Conservation (phyloP, 139 green algal genomes). For the Coelastrella sp. region DNA sequence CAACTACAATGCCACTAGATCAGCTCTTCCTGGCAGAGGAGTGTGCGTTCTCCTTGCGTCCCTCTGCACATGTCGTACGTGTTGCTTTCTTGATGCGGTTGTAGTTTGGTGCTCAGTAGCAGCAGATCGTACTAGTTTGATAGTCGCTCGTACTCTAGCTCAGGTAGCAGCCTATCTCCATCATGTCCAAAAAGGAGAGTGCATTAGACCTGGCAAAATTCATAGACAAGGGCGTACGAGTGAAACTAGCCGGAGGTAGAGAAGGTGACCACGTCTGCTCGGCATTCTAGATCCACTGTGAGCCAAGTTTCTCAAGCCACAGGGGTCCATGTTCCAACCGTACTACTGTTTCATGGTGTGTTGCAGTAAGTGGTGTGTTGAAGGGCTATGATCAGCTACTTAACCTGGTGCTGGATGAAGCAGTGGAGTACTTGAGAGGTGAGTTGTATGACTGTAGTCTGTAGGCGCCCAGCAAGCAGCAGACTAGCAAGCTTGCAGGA, state of each 20-base stretch:
- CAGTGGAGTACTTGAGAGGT: constrained; percentile 92
- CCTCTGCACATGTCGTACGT: too few relatives aligned
- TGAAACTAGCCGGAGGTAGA: constrained; percentile 94
- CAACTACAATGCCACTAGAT: too few relatives aligned
- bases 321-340: not conserved
- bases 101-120: not conserved
- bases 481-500: not conserved
- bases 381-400: constrained; percentile 99
- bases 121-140: too few relatives aligned
- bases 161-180: not conserved
- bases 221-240: constrained; percentile 95
- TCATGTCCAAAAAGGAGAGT: constrained; percentile 90
- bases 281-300: not conserved
- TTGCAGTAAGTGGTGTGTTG: constrained; percentile 79
- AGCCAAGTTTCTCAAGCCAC: not conserved
- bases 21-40: too few relatives aligned
- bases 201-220: constrained; percentile 95
- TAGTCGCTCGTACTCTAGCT: too few relatives aligned
- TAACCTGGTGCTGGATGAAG: constrained; percentile 98
- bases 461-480: not conserved
- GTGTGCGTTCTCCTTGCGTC: too few relatives aligned
- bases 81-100: not conserved
- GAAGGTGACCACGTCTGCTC: constrained; percentile 76
- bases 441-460: not conserved
- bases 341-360: not conserved